Evolutionary conservation across 176 grass and related monocot genomes (phyloP).

Genomic region (Aegilops longissima): DNA sequence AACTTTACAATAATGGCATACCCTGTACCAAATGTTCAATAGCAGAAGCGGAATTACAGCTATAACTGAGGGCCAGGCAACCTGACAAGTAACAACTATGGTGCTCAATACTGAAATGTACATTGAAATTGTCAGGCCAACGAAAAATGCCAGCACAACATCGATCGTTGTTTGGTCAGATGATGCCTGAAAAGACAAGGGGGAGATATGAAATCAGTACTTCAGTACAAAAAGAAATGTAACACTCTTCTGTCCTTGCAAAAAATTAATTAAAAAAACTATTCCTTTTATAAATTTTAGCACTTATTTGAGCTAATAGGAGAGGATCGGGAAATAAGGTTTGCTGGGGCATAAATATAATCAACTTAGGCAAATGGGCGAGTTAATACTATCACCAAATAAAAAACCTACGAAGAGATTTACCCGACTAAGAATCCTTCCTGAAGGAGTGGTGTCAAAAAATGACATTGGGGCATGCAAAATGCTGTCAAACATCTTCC

Average conservation of each 20-base stretch:
- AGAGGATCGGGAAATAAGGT: not conserved
- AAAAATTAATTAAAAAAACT: not conserved
- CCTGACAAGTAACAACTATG: constrained; percentile 75
- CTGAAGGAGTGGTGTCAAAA: constrained; percentile 93
- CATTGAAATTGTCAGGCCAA: constrained; percentile 78
- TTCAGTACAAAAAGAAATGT: not conserved
- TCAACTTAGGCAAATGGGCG: not conserved
- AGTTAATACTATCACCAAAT: not conserved
- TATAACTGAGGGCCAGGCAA: constrained; percentile 89
- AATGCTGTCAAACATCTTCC: constrained; percentile 90
- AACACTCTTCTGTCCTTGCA: not conserved
- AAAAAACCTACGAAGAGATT: not conserved
- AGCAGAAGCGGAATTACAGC: constrained; percentile 71
- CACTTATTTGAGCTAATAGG: not conserved
- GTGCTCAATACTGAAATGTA: constrained; percentile 85
- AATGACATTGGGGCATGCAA: constrained; percentile 95
- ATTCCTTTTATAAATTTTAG: not conserved
- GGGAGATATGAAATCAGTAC: not conserved
- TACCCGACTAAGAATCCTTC: constrained; percentile 98
- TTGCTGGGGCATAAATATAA: not conserved
- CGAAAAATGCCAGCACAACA: constrained; percentile 74
- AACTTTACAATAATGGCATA: constrained; percentile 34
- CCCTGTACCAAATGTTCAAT: constrained; percentile 96
- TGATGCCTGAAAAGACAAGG: constrained; percentile 75
- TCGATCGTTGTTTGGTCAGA: constrained; percentile 94